Evolutionary conservation across 1,284 basidiomycete genomes (phyloP), one percentile per base, ranked within the genome.

Genomic region (Puccinia sorghi): DNA sequence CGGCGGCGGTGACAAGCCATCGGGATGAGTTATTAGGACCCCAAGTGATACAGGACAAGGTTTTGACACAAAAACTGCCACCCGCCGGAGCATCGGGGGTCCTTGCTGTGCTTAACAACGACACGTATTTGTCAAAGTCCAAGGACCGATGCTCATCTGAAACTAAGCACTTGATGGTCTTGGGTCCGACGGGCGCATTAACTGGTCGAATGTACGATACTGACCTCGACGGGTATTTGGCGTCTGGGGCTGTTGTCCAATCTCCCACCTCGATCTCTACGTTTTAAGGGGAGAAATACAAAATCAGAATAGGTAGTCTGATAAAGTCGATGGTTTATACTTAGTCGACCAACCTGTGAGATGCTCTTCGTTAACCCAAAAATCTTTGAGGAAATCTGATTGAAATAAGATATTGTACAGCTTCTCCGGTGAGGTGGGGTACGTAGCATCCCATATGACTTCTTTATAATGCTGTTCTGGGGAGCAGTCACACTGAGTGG

Each of bases 161-260:
- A n/a, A 74, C 46, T 37, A 64, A 32, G 39, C 72, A 74, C 46
- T 63, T 74, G 37, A 63, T 37, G 8, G 57, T 48, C 59, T 91
- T 96, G 0, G 96, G 96, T 0, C 96, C 96, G 46, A 99, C 89
- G 52, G 90, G 89, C 0, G 89, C 94, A 80, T 89, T 90, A 56
- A 99, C 87, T 0, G 95, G 95, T 84, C 97, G 98, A 86, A 97
- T 95, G 86, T 98, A 99, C 25, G 93, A 92, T 88, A 96, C 93
- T 80, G 92, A 91, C 17, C 96, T 89, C n/a, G 46, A 39, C 12
- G 57, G 37, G 20, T 50, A 56, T 22, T 89, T 87, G 6, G 97
- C 89, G 66, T 92, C 87, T 0, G 89, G 86, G 32, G 52, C 52
- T 0, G 93, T 93, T 13, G 88, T 86, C 94, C 94, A 97, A 83